phyloP scores from a whole-genome alignment of 352 stramenopile genomes.

The Elongisporangium anandrum region DNA sequence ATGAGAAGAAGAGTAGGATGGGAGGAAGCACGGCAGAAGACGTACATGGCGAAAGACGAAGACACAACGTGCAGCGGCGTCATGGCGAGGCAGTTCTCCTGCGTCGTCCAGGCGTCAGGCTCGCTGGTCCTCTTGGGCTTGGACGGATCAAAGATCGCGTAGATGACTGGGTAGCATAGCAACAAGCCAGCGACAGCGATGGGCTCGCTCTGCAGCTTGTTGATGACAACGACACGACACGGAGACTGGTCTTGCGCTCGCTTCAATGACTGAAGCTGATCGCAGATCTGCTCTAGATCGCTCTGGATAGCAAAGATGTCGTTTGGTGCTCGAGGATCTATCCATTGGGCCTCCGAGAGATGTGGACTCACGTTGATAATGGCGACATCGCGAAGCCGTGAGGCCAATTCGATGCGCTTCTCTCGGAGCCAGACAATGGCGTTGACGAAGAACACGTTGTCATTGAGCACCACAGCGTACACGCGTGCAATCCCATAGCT shows the following conservation, averaged over 20 bases:
- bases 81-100: slow-evolving; percentile 53
- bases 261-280: not conserved
- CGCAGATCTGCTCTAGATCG: not conserved
- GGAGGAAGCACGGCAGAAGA: not conserved
- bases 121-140: not conserved
- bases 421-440: slow-evolving; percentile 21
- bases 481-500: slow-evolving; percentile 9
- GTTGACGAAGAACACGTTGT: slow-evolving; percentile 45
- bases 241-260: not conserved
- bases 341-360: not conserved
- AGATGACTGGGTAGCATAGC: slow-evolving; percentile 41
- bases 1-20: slow-evolving; percentile 7
- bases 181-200: slow-evolving; percentile 34
- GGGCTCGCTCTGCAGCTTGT: not conserved
- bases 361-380: slow-evolving; percentile 32
- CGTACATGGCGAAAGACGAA: slow-evolving; percentile 14
- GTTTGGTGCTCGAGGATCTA: not conserved
- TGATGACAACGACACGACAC: not conserved
- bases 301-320: not conserved
- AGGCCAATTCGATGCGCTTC: slow-evolving; percentile 24
- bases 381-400: slow-evolving; percentile 10
- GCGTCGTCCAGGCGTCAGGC: slow-evolving; percentile 15
- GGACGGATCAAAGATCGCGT: slow-evolving; percentile 17
- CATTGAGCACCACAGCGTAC: slow-evolving; percentile 22
- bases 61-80: slow-evolving; percentile 38